A percentile compares a stretch with the other conserved stretches of the same genome.
These are phyloP conservation scores for Chaetomiaceae sp. DNA, from an alignment of 2,329 filamentous ascomycete species.

Conservation along the genomic window DNA sequence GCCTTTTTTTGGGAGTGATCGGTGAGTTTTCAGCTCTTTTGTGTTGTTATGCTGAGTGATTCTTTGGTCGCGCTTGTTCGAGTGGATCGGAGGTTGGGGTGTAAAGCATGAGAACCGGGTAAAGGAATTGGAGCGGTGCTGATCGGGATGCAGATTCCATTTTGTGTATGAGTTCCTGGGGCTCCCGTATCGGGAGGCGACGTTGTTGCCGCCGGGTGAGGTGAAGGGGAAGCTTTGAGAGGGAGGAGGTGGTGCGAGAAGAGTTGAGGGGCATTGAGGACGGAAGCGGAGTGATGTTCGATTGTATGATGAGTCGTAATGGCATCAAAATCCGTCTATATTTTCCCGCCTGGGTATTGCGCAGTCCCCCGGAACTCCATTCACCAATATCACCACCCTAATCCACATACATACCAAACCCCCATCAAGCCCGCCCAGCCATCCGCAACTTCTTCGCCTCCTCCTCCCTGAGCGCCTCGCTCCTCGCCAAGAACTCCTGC, in stretches of 20 bases:
- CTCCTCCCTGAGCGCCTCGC: conserved; percentile 56
- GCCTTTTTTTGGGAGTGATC: conserved; percentile 73
- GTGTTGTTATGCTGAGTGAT: neutral
- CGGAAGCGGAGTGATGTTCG: no score
- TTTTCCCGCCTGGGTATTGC: conserved; percentile 3
- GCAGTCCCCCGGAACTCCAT: neutral
- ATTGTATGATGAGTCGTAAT: neutral
- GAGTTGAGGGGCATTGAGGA: neutral
- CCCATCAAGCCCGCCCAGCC: conserved; percentile 13
- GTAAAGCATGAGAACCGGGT: neutral
- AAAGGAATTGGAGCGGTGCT: neutral
- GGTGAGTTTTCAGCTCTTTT: conserved; percentile 33
- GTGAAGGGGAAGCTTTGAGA: conserved; percentile 32
- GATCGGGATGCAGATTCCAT: conserved; percentile 46
- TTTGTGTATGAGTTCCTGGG: conserved; percentile 63
- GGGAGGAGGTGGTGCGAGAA: neutral
- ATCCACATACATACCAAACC: neutral
- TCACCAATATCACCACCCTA: neutral
- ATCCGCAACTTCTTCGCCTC: conserved; percentile 51
- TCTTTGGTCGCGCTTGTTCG: no score
- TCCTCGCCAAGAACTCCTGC: conserved; percentile 60
- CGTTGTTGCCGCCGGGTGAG: conserved; percentile 32
- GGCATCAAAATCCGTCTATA: neutral
- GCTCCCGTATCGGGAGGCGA: conserved; percentile 52
- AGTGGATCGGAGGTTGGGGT: no score